Evolutionary conservation across 345 rosid genomes (phyloP).

Genomic region (Gossypium herbaceum): DNA sequence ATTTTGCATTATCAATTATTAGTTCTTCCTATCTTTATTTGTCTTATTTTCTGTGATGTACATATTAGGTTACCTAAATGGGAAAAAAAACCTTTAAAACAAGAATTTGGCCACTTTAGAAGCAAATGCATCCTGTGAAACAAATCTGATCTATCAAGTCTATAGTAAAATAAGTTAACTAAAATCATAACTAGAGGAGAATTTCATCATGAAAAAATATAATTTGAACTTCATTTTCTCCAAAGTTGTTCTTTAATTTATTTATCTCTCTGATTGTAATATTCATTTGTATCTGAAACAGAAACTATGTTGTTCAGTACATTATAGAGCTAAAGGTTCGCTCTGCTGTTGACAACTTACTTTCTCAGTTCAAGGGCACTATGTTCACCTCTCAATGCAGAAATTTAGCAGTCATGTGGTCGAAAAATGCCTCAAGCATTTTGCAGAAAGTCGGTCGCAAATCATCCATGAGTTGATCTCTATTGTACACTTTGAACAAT

Average conservation of each 20-base stretch:
- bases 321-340: constrained; percentile 51
- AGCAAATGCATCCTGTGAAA: background rate
- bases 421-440: constrained; percentile 55
- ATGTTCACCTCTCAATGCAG: constrained; percentile 55
- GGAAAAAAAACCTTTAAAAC: background rate
- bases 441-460: constrained; percentile 46
- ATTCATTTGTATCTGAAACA: constrained; percentile 22
- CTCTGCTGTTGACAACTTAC: constrained; percentile 28
- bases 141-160: background rate
- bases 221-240: background rate
- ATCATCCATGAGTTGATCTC: constrained; percentile 51
- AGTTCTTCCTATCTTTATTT: background rate
- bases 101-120: background rate
- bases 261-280: constrained; percentile 2
- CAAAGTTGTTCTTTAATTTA: background rate
- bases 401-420: constrained; percentile 80
- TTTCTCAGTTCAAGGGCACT: constrained; percentile 50
- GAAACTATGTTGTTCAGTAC: constrained; percentile 78
- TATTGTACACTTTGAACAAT: constrained; percentile 51
- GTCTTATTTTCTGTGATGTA: background rate
- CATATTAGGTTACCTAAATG: background rate
- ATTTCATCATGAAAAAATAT: too few relatives aligned
- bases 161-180: background rate
- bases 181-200: background rate
- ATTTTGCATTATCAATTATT: background rate